Evolutionary conservation across 2,329 filamentous ascomycete species (phyloP).

Genomic region (Teratosphaeria nubilosa): DNA sequence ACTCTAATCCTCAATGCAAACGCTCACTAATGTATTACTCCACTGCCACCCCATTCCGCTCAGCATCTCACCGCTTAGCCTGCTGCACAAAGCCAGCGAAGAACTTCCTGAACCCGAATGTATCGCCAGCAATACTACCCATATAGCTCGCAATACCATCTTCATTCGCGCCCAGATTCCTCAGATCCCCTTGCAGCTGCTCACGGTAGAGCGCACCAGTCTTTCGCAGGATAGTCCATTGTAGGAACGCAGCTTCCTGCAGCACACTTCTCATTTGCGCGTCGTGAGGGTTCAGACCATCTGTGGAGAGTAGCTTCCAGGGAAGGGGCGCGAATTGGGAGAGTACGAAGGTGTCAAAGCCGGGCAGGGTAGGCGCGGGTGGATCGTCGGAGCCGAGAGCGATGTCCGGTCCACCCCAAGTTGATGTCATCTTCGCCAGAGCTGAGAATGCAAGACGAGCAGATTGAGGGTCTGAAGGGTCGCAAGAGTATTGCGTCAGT

Average conservation of each 20-base stretch:
- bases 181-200: constrained; percentile 55
- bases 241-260: constrained; percentile 73
- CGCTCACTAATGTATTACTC: too few relatives aligned
- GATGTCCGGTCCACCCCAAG: constrained; percentile 82
- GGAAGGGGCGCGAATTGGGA: constrained; percentile 78
- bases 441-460: constrained; percentile 72
- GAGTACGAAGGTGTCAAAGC: constrained; percentile 87
- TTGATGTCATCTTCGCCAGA: constrained; percentile 68
- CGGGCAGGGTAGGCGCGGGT: constrained; percentile 54
- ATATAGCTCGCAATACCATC: constrained; percentile 58
- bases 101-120: constrained; percentile 36
- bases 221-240: constrained; percentile 85
- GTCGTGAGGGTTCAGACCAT: constrained; percentile 72
- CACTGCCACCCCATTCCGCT: neutral
- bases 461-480: constrained; percentile 56
- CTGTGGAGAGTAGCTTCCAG: constrained; percentile 76
- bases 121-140: constrained; percentile 39
- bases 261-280: constrained; percentile 83
- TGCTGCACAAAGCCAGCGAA: constrained; percentile 34
- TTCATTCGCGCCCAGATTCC: constrained; percentile 53
- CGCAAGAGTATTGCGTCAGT: constrained; percentile 73
- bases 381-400: constrained; percentile 40
- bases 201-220: constrained; percentile 72
- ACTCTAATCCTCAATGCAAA: neutral
- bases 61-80: constrained; percentile 14